phyloP scores from a whole-genome alignment of 2,329 filamentous ascomycete species.

The Botrytis sinoallii region DNA sequence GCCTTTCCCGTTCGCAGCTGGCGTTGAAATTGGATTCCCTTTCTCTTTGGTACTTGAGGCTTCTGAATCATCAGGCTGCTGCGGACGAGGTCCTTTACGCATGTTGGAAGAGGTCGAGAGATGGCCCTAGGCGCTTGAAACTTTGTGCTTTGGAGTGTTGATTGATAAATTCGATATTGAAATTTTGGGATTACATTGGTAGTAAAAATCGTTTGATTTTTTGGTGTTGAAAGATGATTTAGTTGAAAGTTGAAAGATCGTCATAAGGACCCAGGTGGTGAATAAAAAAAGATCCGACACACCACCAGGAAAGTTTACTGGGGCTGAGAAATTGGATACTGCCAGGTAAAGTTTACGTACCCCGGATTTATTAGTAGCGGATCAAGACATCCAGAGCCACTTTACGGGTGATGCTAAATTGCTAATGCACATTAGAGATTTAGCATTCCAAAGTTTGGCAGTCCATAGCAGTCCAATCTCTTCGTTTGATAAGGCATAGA shows the following conservation, averaged over 20 bases:
- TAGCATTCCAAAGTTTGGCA: background rate
- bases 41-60: conserved; percentile 40
- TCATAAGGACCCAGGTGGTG: background rate
- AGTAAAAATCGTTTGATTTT: background rate
- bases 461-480: background rate
- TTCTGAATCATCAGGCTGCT: conserved; percentile 39
- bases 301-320: conserved; percentile 3
- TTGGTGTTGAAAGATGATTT: conserved; percentile 2
- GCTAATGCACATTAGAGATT: background rate
- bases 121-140: background rate
- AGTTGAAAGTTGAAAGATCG: background rate
- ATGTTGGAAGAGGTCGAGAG: background rate
- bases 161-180: background rate
- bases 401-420: background rate
- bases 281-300: conserved; percentile 11
- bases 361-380: conserved; percentile 1
- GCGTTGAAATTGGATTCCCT: conserved; percentile 24
- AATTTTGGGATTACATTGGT: background rate
- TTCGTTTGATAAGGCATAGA: background rate
- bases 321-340: background rate
- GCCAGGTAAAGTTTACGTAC: background rate
- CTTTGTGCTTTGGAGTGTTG: no score
- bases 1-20: conserved; percentile 33
- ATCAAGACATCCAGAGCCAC: conserved; percentile 4
- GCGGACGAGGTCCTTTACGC: conserved; percentile 30